Evolutionary conservation across 2,329 filamentous ascomycete genomes (phyloP).

Genomic region (Aspergillus novofumigatus): DNA sequence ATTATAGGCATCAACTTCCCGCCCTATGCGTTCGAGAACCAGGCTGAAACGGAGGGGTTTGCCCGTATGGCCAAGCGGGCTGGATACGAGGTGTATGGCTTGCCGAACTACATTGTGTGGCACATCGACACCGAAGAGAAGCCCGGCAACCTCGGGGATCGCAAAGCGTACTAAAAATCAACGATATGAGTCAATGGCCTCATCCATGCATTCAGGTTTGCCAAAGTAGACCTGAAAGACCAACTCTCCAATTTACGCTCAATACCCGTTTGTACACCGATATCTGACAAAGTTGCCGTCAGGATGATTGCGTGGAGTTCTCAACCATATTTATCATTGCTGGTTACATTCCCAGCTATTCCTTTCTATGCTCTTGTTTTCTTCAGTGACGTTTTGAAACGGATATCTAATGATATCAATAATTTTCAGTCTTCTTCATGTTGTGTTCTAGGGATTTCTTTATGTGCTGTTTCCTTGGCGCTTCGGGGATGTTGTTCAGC

Average conservation of each 20-base stretch:
- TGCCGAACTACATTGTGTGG: slow-evolving; percentile 98
- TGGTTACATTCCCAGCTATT: slow-evolving; percentile 11
- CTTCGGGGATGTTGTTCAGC: slow-evolving; percentile 32
- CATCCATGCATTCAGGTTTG: background rate
- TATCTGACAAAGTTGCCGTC: slow-evolving; percentile 12
- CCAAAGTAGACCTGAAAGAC: background rate
- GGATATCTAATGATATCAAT: slow-evolving; percentile 31
- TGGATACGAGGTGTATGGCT: slow-evolving; percentile 83
- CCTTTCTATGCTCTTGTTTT: slow-evolving; percentile 9
- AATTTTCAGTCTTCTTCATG: slow-evolving; percentile 29
- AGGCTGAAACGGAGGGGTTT: slow-evolving; percentile 97
- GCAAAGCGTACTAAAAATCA: slow-evolving; percentile 35
- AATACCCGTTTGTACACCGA: slow-evolving; percentile 14
- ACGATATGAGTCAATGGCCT: slow-evolving; percentile 5
- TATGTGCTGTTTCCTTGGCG: slow-evolving; percentile 32
- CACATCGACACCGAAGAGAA: slow-evolving; percentile 97
- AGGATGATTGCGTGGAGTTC: slow-evolving; percentile 10
- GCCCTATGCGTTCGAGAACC: slow-evolving; percentile 94
- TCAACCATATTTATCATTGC: background rate
- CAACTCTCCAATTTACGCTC: slow-evolving; percentile 3
- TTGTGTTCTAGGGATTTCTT: slow-evolving; percentile 28
- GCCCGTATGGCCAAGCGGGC: slow-evolving; percentile 98
- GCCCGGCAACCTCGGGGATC: slow-evolving; percentile 62
- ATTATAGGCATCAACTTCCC: slow-evolving; percentile 89
- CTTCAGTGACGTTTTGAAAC: slow-evolving; percentile 22